Conservation (phyloP, 805 yeast genomes). For the Lachancea fermentati region DNA sequence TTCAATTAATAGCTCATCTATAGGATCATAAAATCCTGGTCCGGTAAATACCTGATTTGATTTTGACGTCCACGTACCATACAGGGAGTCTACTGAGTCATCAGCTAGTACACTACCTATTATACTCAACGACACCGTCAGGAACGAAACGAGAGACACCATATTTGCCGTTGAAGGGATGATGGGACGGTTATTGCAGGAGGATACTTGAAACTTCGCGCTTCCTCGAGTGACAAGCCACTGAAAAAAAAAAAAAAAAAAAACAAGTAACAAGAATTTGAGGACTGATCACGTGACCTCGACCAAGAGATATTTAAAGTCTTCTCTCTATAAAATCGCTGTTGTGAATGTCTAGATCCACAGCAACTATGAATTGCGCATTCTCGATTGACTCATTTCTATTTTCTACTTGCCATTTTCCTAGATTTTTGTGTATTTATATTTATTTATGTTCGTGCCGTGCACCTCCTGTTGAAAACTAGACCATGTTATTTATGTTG, state of each 20-base stretch:
- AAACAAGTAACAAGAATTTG: no score
- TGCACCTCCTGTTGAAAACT: background rate
- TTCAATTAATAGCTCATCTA: conserved; percentile 88
- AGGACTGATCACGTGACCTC: no score
- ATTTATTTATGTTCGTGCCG: background rate
- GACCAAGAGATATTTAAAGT: no score
- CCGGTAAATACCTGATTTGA: conserved; percentile 95
- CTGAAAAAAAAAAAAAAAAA: background rate
- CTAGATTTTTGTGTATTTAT: no score
- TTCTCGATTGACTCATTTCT: no score
- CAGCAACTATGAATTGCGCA: no score
- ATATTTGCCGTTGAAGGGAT: background rate
- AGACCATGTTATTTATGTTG: conserved; percentile 10
- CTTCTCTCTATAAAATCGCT: no score
- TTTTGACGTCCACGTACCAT: conserved; percentile 94
- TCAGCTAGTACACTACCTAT: conserved; percentile 8
- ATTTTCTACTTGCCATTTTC: no score
- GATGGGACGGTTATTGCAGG: no score
- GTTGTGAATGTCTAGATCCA: no score
- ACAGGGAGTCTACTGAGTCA: conserved; percentile 33
- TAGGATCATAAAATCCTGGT: conserved; percentile 93
- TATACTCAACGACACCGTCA: background rate
- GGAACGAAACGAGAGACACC: conserved; percentile 5
- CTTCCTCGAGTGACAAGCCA: background rate
- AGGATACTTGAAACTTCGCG: no score